Conservation (phyloP, 768 basidiomycete species). For the Lyophyllum decastes region DNA sequence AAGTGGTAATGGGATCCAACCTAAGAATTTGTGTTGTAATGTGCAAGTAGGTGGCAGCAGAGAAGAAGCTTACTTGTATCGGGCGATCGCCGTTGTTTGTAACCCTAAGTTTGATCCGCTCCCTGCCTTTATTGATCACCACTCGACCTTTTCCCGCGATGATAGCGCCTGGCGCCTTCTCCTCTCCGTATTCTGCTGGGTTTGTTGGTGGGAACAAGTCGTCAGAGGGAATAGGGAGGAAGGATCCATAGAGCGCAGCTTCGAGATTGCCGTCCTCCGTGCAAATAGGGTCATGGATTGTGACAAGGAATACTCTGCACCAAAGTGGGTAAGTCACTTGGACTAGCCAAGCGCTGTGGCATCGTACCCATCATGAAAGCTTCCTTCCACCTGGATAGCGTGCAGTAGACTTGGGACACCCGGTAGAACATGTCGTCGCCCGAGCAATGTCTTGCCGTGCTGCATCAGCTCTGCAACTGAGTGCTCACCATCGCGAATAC, state of each 20-base stretch:
- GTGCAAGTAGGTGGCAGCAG: background rate
- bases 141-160: conserved; percentile 67
- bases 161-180: conserved; percentile 74
- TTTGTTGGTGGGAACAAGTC: conserved; percentile 63
- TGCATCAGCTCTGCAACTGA: conserved; percentile 93
- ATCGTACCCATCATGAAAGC: conserved; percentile 80
- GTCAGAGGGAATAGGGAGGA: conserved; percentile 77
- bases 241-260: conserved; percentile 93
- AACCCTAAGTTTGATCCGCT: conserved; percentile 71
- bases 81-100: conserved; percentile 93
- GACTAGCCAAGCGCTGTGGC: background rate
- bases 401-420: conserved; percentile 75
- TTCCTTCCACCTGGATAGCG: conserved; percentile 94
- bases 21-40: conserved; percentile 38
- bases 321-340: conserved; percentile 4
- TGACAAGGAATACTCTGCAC: conserved; percentile 87
- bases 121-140: conserved; percentile 72
- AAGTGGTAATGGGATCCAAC: conserved; percentile 96
- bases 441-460: conserved; percentile 85
- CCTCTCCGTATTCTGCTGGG: conserved; percentile 47
- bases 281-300: conserved; percentile 93
- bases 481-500: conserved; percentile 87
- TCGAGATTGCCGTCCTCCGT: conserved; percentile 75
- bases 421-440: conserved; percentile 85
- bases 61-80: conserved; percentile 63